Conservation (phyloP, 2,329 filamentous ascomycete species). For the Calonectria leucothoes region DNA sequence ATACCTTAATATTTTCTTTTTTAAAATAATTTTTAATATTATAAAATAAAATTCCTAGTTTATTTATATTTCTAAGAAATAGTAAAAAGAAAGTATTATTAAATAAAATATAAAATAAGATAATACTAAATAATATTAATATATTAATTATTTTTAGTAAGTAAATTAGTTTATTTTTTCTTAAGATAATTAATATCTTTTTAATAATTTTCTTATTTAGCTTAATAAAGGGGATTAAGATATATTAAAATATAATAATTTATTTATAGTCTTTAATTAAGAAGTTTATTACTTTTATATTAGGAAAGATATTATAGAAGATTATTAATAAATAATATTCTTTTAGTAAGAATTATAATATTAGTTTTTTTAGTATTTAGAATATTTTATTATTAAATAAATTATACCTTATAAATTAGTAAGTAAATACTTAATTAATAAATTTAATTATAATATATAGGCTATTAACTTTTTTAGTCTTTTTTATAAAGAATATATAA, state of each 20-base stretch:
- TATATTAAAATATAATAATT: background rate
- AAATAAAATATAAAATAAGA: background rate
- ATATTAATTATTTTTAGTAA: background rate
- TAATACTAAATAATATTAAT: background rate
- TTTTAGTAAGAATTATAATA: no score
- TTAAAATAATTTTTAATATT: background rate
- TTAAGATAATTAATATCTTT: background rate
- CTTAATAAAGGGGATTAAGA: background rate
- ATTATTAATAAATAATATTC: no score
- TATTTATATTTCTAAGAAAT: background rate
- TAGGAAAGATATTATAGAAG: no score
- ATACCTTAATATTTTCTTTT: background rate
- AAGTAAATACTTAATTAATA: no score
- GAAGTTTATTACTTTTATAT: no score
- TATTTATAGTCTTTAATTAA: background rate
- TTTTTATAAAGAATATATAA: no score
- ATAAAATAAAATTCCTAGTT: background rate
- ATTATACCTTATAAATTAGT: no score
- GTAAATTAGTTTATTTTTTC: background rate
- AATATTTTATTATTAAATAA: background rate
- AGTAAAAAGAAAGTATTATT: background rate
- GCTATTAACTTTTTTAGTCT: no score
- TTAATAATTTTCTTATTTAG: background rate
- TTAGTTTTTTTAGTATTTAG: no score
- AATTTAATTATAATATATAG: no score